These are phyloP conservation scores for Candida methanosorbosa DNA, from an alignment of 805 yeast genomes.

Conservation along the genomic window DNA sequence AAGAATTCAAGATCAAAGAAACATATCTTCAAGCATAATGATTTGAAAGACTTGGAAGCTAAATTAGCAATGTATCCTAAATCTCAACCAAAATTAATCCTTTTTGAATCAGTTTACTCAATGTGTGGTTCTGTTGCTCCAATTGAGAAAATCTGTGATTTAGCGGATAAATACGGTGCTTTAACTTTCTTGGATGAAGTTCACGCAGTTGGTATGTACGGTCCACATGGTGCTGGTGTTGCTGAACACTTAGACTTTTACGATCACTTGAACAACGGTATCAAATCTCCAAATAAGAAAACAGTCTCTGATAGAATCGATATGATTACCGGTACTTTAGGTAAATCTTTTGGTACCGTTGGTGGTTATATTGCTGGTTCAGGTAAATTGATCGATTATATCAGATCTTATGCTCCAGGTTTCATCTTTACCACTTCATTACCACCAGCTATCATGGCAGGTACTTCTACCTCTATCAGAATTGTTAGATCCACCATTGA, in stretches of 20 bases:
- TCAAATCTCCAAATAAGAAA: constrained; percentile 38
- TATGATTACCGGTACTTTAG: constrained; percentile 95
- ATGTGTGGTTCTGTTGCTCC: constrained; percentile 99
- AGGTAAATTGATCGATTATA: constrained; percentile 80
- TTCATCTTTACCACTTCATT: constrained; percentile 94
- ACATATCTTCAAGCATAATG: constrained; percentile 88
- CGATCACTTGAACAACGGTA: constrained; percentile 63
- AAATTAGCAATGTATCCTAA: constrained; percentile 73
- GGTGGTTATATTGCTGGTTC: constrained; percentile 98
- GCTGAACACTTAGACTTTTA: constrained; percentile 94
- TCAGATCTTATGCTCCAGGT: constrained; percentile 94
- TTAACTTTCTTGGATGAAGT: constrained; percentile 96
- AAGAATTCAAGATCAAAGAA: constrained; percentile 82
- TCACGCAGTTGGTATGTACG: constrained; percentile 98
- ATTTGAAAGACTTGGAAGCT: constrained; percentile 73
- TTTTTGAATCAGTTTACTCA: constrained; percentile 94
- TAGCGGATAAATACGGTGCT: constrained; percentile 97
- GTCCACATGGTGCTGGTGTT: constrained; percentile 99
- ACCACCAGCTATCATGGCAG: constrained; percentile 98
- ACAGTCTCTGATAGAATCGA: constrained; percentile 87
- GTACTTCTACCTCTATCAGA: constrained; percentile 80
- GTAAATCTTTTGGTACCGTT: constrained; percentile 93
- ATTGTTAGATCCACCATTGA: constrained; percentile 69
- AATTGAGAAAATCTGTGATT: constrained; percentile 82
- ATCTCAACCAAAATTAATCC: constrained; percentile 88